Evolutionary conservation across 2,329 filamentous ascomycete genomes (phyloP).

Genomic region (Botrytis fabae): DNA sequence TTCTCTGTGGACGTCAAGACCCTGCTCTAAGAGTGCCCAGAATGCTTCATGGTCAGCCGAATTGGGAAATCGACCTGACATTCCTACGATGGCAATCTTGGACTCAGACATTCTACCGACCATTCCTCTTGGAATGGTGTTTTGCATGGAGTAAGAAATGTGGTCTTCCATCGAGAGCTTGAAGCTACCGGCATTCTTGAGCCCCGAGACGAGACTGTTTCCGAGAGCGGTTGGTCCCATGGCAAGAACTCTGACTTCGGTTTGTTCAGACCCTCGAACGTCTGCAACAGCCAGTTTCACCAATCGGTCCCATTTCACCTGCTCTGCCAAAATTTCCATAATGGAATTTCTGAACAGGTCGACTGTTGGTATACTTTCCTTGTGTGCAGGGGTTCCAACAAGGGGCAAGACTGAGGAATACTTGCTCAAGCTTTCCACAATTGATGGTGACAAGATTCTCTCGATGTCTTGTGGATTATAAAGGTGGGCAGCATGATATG

Average conservation of each 20-base stretch:
- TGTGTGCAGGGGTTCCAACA: conserved; percentile 22
- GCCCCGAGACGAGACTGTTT: conserved; percentile 21
- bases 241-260: conserved; percentile 28
- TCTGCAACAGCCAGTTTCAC: conserved; percentile 25
- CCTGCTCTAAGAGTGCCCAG: conserved; percentile 73
- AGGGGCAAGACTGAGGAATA: conserved; percentile 25
- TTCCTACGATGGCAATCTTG: conserved; percentile 70
- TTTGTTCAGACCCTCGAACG: conserved; percentile 21
- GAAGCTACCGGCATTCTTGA: conserved; percentile 20
- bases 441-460: conserved; percentile 29
- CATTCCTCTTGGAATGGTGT: conserved; percentile 26
- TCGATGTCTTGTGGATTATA: conserved; percentile 34
- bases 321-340: conserved; percentile 27
- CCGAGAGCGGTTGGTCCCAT: conserved; percentile 32
- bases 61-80: conserved; percentile 74
- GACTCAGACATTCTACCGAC: conserved; percentile 27
- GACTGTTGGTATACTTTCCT: conserved; percentile 20
- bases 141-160: conserved; percentile 27
- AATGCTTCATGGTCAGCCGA: conserved; percentile 69
- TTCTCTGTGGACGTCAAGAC: conserved; percentile 69
- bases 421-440: conserved; percentile 19
- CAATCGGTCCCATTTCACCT: conserved; percentile 29
- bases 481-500: conserved; percentile 40
- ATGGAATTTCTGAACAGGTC: conserved; percentile 30
- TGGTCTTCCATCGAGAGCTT: conserved; percentile 29